Conservation (phyloP, 2,329 filamentous ascomycete genomes). For the Sclerotinia sclerotiorum region DNA sequence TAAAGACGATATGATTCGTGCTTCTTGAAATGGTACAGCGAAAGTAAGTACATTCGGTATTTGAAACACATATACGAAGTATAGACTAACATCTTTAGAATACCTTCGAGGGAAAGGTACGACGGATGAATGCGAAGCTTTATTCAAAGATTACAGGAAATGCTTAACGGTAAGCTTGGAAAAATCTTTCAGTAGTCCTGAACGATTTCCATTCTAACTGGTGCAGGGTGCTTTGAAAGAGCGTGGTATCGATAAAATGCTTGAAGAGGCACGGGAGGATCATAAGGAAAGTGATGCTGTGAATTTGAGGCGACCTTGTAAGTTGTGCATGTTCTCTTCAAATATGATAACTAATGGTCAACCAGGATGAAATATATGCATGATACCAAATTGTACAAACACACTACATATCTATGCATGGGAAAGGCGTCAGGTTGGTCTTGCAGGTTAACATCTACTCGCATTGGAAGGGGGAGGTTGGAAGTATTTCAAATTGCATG, state of each 20-base stretch:
- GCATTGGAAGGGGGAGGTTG: neutral
- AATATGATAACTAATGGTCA: neutral
- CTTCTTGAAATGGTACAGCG: constrained; percentile 99
- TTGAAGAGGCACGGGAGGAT: constrained; percentile 86
- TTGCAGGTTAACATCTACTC: neutral
- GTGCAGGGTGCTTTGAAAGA: constrained; percentile 78
- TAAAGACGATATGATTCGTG: constrained; percentile 89
- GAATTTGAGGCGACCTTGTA: constrained; percentile 55
- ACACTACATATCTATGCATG: constrained; percentile 21
- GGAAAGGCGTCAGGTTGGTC: constrained; percentile 24
- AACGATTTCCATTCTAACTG: constrained; percentile 9
- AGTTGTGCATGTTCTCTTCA: constrained; percentile 18
- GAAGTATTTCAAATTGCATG: neutral
- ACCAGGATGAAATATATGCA: neutral
- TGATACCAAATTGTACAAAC: constrained; percentile 6
- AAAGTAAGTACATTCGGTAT: constrained; percentile 63
- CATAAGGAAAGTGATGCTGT: constrained; percentile 83
- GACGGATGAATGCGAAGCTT: constrained; percentile 76
- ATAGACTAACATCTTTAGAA: constrained; percentile 53
- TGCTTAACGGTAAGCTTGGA: constrained; percentile 69
- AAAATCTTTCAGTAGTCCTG: constrained; percentile 13
- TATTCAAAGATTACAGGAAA: constrained; percentile 86
- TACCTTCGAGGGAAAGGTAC: constrained; percentile 84
- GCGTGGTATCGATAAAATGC: constrained; percentile 86
- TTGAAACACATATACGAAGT: constrained; percentile 27